Evolutionary conservation across 2,329 filamentous ascomycete species (phyloP).

Genomic region (Leptographium lundbergii): DNA sequence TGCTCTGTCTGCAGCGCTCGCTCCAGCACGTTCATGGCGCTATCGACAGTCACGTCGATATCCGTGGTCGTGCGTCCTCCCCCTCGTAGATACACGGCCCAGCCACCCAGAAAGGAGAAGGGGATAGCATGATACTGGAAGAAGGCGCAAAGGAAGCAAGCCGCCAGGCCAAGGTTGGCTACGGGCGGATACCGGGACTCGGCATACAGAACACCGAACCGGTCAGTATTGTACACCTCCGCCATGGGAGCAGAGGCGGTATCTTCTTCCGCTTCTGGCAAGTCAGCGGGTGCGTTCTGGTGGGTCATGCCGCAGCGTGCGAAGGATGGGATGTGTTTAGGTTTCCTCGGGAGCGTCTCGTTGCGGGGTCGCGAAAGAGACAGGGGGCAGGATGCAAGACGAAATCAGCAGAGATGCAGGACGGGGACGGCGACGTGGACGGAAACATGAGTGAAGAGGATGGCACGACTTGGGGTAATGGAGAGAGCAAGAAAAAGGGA

Average conservation of each 20-base stretch:
- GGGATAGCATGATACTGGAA: constrained; percentile 5
- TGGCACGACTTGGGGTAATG: background rate
- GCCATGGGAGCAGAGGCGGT: background rate
- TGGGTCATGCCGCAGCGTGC: background rate
- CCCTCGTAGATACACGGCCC: constrained; percentile 10
- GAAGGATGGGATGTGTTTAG: background rate
- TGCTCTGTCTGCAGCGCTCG: constrained; percentile 1
- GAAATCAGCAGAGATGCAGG: background rate
- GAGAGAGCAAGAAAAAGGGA: background rate
- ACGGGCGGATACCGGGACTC: constrained; percentile 2
- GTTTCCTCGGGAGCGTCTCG: background rate
- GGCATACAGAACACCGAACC: constrained; percentile 8
- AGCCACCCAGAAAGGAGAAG: constrained; percentile 10
- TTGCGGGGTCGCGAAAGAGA: background rate
- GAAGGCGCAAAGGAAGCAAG: constrained; percentile 6
- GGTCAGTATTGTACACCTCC: constrained; percentile 11
- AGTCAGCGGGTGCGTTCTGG: background rate
- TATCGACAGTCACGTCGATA: constrained; percentile 8
- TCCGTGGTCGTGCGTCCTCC: constrained; percentile 4
- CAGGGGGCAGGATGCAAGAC: background rate
- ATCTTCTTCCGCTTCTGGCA: background rate
- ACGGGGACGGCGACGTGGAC: background rate
- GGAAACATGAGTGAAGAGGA: background rate
- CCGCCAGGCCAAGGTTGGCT: constrained; percentile 9
- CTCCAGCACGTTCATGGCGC: constrained; percentile 5